phyloP scores from a whole-genome alignment of 768 basidiomycete species.

The Terana coerulea region DNA sequence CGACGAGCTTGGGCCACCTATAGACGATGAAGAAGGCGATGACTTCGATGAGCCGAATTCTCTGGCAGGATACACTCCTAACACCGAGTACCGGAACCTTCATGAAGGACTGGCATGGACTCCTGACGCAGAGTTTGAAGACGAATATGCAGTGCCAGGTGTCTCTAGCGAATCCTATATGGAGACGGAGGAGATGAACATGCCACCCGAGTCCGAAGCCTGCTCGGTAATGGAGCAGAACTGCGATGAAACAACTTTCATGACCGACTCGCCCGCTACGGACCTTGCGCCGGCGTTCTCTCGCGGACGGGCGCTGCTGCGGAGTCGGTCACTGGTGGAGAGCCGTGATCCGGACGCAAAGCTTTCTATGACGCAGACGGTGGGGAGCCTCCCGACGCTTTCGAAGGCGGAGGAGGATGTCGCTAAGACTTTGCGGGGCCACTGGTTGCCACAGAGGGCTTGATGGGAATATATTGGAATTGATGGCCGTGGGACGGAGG shows the following conservation, averaged over 20 bases:
- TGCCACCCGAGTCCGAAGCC: background rate
- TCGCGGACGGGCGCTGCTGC: background rate
- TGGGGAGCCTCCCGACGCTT: conserved; percentile 24
- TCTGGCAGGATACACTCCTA: too few species aligned
- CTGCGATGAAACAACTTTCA: too few species aligned
- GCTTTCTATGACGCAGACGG: background rate
- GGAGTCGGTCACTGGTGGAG: background rate
- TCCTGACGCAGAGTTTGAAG: background rate
- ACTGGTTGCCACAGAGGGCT: conserved; percentile 64
- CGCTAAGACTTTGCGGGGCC: conserved; percentile 47
- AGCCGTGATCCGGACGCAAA: conserved; percentile 24
- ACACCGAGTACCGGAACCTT: too few species aligned
- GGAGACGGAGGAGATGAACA: background rate
- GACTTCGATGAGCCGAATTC: too few species aligned
- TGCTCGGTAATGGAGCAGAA: background rate
- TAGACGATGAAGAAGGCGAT: too few species aligned
- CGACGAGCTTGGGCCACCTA: background rate
- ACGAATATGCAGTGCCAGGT: too few species aligned
- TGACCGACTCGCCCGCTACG: too few species aligned
- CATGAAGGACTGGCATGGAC: background rate
- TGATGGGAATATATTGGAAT: conserved; percentile 27
- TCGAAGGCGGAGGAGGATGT: conserved; percentile 60
- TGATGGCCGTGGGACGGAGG: background rate
- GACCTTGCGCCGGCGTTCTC: too few species aligned
- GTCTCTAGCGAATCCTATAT: too few species aligned